Base-by-base conservation (phyloP, 225 moss, liverwort and hornwort species). In the Marchantia polymorpha region DNA sequence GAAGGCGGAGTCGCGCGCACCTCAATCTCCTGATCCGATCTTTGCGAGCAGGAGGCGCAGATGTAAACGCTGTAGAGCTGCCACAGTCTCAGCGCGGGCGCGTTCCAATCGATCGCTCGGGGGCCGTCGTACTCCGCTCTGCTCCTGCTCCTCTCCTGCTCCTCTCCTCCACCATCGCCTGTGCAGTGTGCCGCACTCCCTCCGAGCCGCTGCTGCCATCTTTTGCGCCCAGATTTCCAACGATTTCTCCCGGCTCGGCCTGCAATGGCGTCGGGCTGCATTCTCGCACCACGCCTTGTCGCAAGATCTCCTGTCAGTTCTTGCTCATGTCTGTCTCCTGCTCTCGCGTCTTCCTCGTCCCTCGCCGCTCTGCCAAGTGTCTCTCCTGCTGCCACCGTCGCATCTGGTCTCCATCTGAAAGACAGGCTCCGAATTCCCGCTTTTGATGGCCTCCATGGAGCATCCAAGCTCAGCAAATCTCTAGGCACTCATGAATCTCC, bases 251-350 rank as follows among this genome's bases (percentile, higher is more conserved):
- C 17, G 77, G 29, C 77, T 30, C 23, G 17, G 64, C 63, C 77
- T 64, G 50, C 76, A 53, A 85, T 85, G 85, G 85, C 82, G 70
- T 72, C 73, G 69, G 64, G 66, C 60, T 72, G 27, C 19, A 55
- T 61, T 67, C 12, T 77, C 3, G 39, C 65, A 59, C 71, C 79
- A 20, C 69, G 79, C 8, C 59, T 77, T 76, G 19, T 52, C 11
- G 72, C 70, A 51, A 79, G 59, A 79, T 64, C 72, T 14, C 7
- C 74, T 10, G 22, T 47, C 50, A 55, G 65, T 52, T 72, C 30
- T n/a, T 64, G n/a, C 27, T 63, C 19, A 15, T 22, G 64, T 31
- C 12, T 29, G 5, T 63, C 66, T 8, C 22, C 47, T 48, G 69
- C 75, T 16, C 39, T 39, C 39, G 13, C 27, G 3, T 69, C 72